Conservation (phyloP, 306 rosid genomes). For the Rosa lucieae region DNA sequence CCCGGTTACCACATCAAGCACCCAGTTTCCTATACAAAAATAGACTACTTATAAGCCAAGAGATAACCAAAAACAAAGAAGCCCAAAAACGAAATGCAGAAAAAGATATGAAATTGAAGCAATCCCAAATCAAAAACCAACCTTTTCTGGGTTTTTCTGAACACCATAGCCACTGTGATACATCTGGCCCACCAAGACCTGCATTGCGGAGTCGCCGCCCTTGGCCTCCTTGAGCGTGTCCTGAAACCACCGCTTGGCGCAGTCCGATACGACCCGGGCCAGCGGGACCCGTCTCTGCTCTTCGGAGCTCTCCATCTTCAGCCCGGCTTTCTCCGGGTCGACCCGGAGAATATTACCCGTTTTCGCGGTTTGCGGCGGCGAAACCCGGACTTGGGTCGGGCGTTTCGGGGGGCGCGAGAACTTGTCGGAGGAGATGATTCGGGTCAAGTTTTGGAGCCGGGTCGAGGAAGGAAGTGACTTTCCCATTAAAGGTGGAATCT, state of each 20-base stretch:
- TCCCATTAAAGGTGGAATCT: conserved; percentile 42
- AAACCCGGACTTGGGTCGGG: conserved; percentile 30
- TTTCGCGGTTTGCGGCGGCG: conserved; percentile 32
- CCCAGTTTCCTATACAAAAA: background rate
- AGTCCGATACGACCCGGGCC: conserved; percentile 66
- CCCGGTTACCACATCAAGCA: background rate
- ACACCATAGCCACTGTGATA: conserved; percentile 77
- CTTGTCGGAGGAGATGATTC: conserved; percentile 47
- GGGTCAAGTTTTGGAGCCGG: conserved; percentile 47
- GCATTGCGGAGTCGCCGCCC: conserved; percentile 64
- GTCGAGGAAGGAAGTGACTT: conserved; percentile 57
- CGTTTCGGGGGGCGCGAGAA: conserved; percentile 28
- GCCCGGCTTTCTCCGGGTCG: conserved; percentile 27
- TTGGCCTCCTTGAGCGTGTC: conserved; percentile 82
- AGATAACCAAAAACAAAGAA: background rate
- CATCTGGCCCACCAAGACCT: conserved; percentile 80
- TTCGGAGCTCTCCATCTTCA: conserved; percentile 39
- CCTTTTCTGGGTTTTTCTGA: conserved; percentile 59
- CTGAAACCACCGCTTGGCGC: conserved; percentile 76
- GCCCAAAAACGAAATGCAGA: background rate
- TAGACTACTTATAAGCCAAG: background rate
- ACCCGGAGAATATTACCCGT: conserved; percentile 26
- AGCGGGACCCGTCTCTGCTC: conserved; percentile 48
- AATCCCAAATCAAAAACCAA: conserved; percentile 2
- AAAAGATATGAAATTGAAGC: background rate